These are phyloP conservation scores for Phaeomoniella chlamydospora DNA, from an alignment of 2,329 filamentous ascomycete species.

Conservation along the genomic window DNA sequence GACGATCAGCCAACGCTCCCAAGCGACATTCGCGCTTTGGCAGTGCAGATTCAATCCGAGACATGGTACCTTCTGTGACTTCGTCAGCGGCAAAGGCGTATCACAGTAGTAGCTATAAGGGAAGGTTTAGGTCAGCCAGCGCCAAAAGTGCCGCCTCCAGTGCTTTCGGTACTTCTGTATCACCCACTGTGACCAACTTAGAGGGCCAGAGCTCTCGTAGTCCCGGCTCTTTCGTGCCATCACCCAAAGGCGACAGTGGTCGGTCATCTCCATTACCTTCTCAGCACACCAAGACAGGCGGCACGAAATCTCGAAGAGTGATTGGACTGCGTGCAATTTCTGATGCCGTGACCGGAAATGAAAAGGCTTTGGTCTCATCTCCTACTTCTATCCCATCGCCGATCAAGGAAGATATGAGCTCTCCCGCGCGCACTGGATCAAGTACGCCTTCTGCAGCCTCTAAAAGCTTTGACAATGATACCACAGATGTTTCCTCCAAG, in stretches of 20 bases:
- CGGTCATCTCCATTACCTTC: constrained; percentile 29
- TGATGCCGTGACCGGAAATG: constrained; percentile 46
- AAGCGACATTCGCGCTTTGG: constrained; percentile 65
- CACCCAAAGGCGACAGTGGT: constrained; percentile 31
- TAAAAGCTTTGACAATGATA: constrained; percentile 67
- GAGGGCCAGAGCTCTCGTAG: constrained; percentile 27
- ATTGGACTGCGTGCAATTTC: constrained; percentile 75
- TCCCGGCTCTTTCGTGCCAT: constrained; percentile 26
- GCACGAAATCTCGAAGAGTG: constrained; percentile 39
- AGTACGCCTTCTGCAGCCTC: constrained; percentile 47
- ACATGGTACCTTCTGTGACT: constrained; percentile 31
- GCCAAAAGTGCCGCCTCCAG: constrained; percentile 34
- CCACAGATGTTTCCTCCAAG: constrained; percentile 44
- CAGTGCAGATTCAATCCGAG: constrained; percentile 61
- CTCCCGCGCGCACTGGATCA: constrained; percentile 64
- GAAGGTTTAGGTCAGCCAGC: constrained; percentile 44
- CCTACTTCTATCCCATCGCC: constrained; percentile 21
- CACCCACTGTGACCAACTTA: constrained; percentile 43
- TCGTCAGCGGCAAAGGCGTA: constrained; percentile 56
- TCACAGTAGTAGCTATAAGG: constrained; percentile 40
- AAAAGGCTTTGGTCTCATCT: constrained; percentile 33
- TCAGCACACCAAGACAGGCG: constrained; percentile 42
- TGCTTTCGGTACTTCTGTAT: constrained; percentile 22
- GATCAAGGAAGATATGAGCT: constrained; percentile 39
- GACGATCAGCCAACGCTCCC: constrained; percentile 49